Conservation (phyloP, 495 filamentous ascomycete species). For the Apiosordaria backusii region DNA sequence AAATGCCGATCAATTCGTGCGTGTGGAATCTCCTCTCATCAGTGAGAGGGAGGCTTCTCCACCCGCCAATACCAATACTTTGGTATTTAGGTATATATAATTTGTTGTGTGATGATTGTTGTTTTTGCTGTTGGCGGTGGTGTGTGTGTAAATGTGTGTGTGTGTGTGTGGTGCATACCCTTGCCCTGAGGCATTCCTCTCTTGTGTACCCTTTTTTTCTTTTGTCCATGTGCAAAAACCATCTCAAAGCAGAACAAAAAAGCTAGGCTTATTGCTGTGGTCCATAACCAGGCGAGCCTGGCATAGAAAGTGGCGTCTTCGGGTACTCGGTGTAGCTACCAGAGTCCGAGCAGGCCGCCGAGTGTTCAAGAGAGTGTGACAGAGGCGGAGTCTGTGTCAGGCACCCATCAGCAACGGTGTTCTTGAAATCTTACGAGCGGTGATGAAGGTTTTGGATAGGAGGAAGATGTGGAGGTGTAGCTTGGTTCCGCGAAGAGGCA, state of each 20-base stretch:
- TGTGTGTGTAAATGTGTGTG: background rate
- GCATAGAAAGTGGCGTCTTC: conserved; percentile 65
- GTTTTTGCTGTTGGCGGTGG: background rate
- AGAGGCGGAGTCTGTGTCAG: conserved; percentile 75
- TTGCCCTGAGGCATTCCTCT: background rate
- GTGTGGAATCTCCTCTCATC: background rate
- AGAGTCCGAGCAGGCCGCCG: conserved; percentile 58
- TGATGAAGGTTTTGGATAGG: conserved; percentile 33
- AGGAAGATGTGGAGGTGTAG: conserved; percentile 23
- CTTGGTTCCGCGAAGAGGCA: conserved; percentile 36
- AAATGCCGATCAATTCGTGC: background rate
- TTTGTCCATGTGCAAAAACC: background rate
- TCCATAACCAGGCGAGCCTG: conserved; percentile 54
- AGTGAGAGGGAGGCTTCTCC: background rate
- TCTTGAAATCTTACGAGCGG: conserved; percentile 21
- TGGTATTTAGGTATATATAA: background rate
- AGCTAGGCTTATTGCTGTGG: conserved; percentile 26
- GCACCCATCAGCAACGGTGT: conserved; percentile 47
- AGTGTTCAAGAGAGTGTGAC: conserved; percentile 76
- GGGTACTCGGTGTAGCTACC: conserved; percentile 55
- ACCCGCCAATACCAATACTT: background rate
- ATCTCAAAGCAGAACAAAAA: background rate
- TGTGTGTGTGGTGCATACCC: background rate
- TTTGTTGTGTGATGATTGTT: background rate
- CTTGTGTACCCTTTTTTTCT: background rate